Conservation (phyloP, 441 rosid species). For the Populus trichocarpa region DNA sequence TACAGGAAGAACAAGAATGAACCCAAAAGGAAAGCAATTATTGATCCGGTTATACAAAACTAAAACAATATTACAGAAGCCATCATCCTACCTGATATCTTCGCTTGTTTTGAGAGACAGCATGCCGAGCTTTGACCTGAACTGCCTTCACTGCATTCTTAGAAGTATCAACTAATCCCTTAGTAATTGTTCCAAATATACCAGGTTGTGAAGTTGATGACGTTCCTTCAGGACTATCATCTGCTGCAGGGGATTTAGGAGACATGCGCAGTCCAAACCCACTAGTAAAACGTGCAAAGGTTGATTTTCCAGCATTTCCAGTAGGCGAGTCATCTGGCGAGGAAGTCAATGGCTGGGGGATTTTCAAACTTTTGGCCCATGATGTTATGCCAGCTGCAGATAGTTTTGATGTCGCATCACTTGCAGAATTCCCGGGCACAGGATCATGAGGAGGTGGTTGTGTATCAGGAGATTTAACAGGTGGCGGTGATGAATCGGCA, state of each 20-base stretch:
- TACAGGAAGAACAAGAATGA: background rate
- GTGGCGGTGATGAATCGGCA: conserved; percentile 42
- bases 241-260: conserved; percentile 61
- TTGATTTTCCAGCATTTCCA: conserved; percentile 57
- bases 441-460: conserved; percentile 29
- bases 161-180: conserved; percentile 89
- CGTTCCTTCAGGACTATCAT: conserved; percentile 48
- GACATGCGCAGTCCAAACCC: conserved; percentile 76
- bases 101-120: conserved; percentile 95
- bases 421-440: conserved; percentile 38
- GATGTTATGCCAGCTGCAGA: conserved; percentile 68
- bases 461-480: conserved; percentile 38
- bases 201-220: conserved; percentile 56
- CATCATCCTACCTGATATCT: conserved; percentile 73
- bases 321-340: conserved; percentile 48
- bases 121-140: conserved; percentile 97
- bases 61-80: background rate
- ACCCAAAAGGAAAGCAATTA: background rate
- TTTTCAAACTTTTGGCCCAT: conserved; percentile 89
- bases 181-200: conserved; percentile 74
- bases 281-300: conserved; percentile 80
- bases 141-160: conserved; percentile 97
- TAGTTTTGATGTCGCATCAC: conserved; percentile 54
- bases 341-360: conserved; percentile 69
- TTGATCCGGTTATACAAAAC: background rate